Base-by-base conservation (phyloP, 495 filamentous ascomycete species). In the Annulohypoxylon stygium region DNA sequence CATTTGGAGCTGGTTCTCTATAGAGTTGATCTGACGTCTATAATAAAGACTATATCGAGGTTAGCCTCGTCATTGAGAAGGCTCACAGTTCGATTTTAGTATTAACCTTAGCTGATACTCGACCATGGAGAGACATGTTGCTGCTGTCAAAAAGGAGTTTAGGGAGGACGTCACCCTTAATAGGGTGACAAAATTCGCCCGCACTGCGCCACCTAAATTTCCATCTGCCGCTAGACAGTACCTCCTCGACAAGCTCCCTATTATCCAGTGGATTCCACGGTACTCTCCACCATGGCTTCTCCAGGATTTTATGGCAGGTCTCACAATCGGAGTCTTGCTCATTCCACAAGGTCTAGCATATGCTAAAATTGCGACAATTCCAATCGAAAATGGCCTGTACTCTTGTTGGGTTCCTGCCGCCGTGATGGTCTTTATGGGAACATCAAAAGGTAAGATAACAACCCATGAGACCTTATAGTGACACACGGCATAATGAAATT, bases 381-480 rank as follows among this genome's bases (percentile, higher is more conserved):
- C 86, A 0, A 83, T 86, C 9, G 79, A 85, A 62, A 83, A 85
- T 76, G 85, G 85, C 10, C 81, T 88, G 16, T 83, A 84, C 74
- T 84, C 85, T 4, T 83, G 82, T 70, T 88, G 86, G 86, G 70
- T 88, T 20, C 86, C 86, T 1, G 79, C 82, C 14, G 76, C 80
- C 11, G 74, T 87, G 11, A 86, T 85, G 65, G 80, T 84, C 3
- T 80, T 88, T 47, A 88, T 88, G 83, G 86, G 86, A 2, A 86
- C 86, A 2, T 86, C 86, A 11, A 88, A 88, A 66, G 86, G 86
- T 85, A 67, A 65, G 78, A 55, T 33, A 14, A 12, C 51, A 10
- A 7, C 39, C 4, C 4, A n/a, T 14, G 10, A 51, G 54, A 47
- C 41, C 10, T 23, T 72, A 20, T 41, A 39, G 2, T 6, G 12